Percentiles rank a stretch among this genome's conserved stretches.
These are phyloP conservation scores for Colletotrichum sp. DNA, from an alignment of 2,329 filamentous ascomycete genomes.

Conservation along the genomic window DNA sequence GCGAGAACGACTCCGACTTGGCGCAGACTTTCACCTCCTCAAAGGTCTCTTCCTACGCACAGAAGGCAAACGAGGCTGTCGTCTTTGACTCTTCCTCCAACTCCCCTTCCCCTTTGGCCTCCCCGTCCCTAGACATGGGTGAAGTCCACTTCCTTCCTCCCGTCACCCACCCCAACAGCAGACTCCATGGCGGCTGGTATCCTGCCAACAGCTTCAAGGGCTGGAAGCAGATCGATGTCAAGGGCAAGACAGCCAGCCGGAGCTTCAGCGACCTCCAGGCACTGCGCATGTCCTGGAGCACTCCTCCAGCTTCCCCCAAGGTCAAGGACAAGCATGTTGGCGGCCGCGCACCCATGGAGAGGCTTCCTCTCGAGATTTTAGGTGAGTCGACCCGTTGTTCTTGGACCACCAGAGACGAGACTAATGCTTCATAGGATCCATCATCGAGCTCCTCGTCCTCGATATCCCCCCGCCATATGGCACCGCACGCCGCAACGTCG, in stretches of 20 bases:
- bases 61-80: constrained; percentile 49
- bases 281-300: constrained; percentile 59
- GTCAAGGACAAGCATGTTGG: constrained; percentile 39
- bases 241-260: constrained; percentile 62
- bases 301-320: constrained; percentile 34
- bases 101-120: constrained; percentile 36
- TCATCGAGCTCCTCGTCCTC: constrained; percentile 75
- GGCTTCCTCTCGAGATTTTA: constrained; percentile 71
- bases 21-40: constrained; percentile 67
- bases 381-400: constrained; percentile 53
- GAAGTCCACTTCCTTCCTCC: constrained; percentile 53
- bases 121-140: constrained; percentile 35
- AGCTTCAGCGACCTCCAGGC: constrained; percentile 65
- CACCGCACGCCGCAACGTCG: constrained; percentile 75
- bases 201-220: constrained; percentile 63
- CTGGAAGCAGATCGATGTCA: constrained; percentile 66
- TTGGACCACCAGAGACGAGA: constrained; percentile 15
- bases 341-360: constrained; percentile 67
- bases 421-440: constrained; percentile 56
- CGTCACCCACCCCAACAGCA: constrained; percentile 59
- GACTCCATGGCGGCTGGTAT: constrained; percentile 62
- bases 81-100: constrained; percentile 54
- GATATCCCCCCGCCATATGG: constrained; percentile 77
- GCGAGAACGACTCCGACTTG: constrained; percentile 62
- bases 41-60: constrained; percentile 64